A percentile compares a stretch with the other conserved stretches of the same genome.
Conservation (phyloP, 495 filamentous ascomycete species). For the Podospora sp. region DNA sequence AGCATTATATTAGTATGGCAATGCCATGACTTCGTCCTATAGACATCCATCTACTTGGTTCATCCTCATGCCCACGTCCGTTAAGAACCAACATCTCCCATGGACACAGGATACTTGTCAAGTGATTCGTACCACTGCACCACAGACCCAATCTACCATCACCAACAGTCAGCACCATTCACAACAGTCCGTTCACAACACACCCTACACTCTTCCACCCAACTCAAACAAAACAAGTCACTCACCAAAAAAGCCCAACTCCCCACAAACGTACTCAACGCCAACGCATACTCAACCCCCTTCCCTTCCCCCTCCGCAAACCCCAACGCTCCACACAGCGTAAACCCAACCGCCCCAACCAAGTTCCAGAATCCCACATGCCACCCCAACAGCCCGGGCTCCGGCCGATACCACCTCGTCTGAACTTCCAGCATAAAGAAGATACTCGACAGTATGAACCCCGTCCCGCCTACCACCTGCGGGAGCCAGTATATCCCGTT, state of each 20-base stretch:
- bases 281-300: constrained; percentile 59
- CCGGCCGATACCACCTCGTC: constrained; percentile 64
- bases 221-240: background rate
- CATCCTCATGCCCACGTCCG: too few relatives aligned
- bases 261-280: constrained; percentile 67
- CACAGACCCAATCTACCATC: constrained; percentile 53
- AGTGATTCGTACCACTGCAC: constrained; percentile 69
- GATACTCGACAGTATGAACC: constrained; percentile 61
- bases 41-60: too few relatives aligned
- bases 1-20: too few relatives aligned
- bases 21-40: too few relatives aligned
- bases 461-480: constrained; percentile 66
- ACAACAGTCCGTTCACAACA: background rate
- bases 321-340: constrained; percentile 66
- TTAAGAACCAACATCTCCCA: constrained; percentile 9
- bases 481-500: constrained; percentile 69
- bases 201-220: background rate
- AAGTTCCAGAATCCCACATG: constrained; percentile 51
- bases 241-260: constrained; percentile 65
- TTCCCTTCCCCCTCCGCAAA: constrained; percentile 39
- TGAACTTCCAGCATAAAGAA: constrained; percentile 75
- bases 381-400: constrained; percentile 59
- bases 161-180: background rate
- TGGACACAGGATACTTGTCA: constrained; percentile 62
- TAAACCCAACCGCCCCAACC: constrained; percentile 66